Evolutionary conservation across 805 yeast species (phyloP), one percentile per base, ranked within the genome.

Genomic region (Candida dajiaensis): DNA sequence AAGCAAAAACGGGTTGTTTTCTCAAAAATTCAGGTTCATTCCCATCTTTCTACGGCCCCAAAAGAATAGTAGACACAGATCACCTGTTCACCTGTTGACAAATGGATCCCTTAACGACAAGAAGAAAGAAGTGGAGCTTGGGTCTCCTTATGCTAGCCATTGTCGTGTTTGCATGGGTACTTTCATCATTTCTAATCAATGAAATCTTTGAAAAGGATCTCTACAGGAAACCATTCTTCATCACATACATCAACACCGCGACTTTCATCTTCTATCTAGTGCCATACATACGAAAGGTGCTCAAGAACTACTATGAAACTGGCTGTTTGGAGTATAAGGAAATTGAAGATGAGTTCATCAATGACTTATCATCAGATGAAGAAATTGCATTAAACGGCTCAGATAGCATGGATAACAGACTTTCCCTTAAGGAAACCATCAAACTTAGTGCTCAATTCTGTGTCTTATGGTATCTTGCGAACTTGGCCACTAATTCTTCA

Each of bases 161-260:
- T 39, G 98, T 90, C 40, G 88, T 92, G 23, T 63, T 86, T 1
- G 75, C 89, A 21, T 92, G 99, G 99, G 97, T 94, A 11, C 68
- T 85, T 33, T 88, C 96, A 4, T 87, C 96, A 4, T 92, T 89
- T 55, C 64, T 92, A 41, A 83, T 94, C 33, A 89, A 87, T 64
- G 82, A 80, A 38, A 70, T 88, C 37, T 85, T 88, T 55, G 89
- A 82, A 54, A 74, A 77, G 41, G 78, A 75, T 48, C 68, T 74
- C 23, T 94, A 89, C 64, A 68, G 89, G 41, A 94, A 94, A 66
- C 99, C 99, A 16, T 90, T 89, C 61, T 77, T 90, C 51, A 86
- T 94, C 55, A 94, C 99, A 3, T 94, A 92, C 68, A 65, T 92
- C 55, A 94, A 90, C 68, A 90, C 98, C 0, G 82, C 89, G 1